A percentile compares a stretch with the other conserved stretches of the same genome.
These are phyloP conservation scores for Moniliella sp. DNA, from an alignment of 1,284 basidiomycete species.

Conservation along the genomic window DNA sequence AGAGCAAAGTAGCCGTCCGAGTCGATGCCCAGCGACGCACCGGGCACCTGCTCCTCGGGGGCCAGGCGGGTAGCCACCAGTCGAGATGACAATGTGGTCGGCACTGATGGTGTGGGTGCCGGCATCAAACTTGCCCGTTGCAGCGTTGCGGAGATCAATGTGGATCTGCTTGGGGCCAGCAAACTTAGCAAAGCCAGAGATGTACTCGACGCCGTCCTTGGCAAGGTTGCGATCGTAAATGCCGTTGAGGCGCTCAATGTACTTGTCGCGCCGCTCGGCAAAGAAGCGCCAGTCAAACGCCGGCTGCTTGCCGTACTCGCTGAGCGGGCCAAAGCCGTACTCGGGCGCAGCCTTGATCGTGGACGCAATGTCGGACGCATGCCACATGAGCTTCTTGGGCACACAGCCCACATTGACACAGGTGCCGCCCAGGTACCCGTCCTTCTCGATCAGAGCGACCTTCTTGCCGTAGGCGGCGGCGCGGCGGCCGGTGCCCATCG, in stretches of 20 bases:
- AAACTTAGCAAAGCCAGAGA: conserved; percentile 49
- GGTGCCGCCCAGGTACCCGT: conserved; percentile 64
- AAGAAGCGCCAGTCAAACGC: conserved; percentile 68
- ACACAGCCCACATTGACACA: conserved; percentile 60
- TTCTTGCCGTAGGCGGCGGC: conserved; percentile 83
- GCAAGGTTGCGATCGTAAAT: conserved; percentile 65
- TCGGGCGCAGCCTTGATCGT: conserved; percentile 50
- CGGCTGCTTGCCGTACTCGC: conserved; percentile 27
- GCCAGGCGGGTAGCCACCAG: conserved; percentile 61
- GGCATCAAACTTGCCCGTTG: conserved; percentile 39
- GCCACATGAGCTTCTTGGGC: conserved; percentile 77
- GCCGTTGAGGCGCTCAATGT: conserved; percentile 68
- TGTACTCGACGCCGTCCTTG: conserved; percentile 71
- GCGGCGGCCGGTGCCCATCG: conserved; percentile 36
- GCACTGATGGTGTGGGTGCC: conserved; percentile 25
- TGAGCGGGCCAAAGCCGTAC: conserved; percentile 48
- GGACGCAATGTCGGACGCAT: conserved; percentile 68
- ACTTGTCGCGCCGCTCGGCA: conserved; percentile 83
- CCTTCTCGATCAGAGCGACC: conserved; percentile 66
- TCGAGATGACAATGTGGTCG: conserved; percentile 43
- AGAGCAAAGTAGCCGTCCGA: conserved; percentile 94
- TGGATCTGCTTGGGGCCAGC: conserved; percentile 22
- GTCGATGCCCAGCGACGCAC: conserved; percentile 66
- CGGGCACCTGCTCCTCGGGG: conserved; percentile 68
- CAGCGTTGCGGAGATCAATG: conserved; percentile 17